These are phyloP conservation scores for Colletotrichum nymphaeae DNA, from an alignment of 2,329 filamentous ascomycete genomes.

Conservation along the genomic window DNA sequence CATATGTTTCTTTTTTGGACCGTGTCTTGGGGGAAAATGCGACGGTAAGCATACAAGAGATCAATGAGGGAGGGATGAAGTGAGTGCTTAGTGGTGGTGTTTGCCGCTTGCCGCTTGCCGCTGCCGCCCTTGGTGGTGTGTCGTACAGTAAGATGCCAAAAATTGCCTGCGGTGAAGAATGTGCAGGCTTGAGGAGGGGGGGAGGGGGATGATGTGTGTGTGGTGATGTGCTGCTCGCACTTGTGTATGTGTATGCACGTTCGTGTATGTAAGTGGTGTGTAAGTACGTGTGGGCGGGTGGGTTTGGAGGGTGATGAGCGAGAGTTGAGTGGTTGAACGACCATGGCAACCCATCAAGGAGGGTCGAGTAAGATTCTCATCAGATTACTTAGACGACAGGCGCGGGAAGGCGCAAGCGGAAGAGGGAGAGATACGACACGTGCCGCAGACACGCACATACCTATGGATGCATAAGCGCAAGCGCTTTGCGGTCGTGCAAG, in stretches of 20 bases:
- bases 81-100: neutral
- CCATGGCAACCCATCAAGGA: neutral
- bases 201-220: neutral
- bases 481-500: neutral
- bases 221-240: neutral
- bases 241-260: neutral
- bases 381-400: constrained; percentile 11
- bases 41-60: neutral
- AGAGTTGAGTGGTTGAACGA: neutral
- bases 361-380: constrained; percentile 12
- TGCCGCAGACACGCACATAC: neutral
- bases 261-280: neutral
- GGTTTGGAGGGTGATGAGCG: neutral
- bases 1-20: constrained; percentile 14
- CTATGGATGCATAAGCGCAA: neutral
- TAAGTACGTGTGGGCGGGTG: neutral
- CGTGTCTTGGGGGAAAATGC: neutral
- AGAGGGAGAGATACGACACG: neutral
- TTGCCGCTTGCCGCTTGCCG: constrained; percentile 10
- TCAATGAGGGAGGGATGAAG: neutral
- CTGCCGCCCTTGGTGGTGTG: constrained; percentile 8
- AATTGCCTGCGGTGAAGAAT: neutral
- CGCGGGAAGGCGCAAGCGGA: constrained; percentile 22
- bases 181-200: neutral
- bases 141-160: constrained; percentile 14